phyloP scores from a whole-genome alignment of 2,329 filamentous ascomycete species.

The Fusarium albosuccineum region DNA sequence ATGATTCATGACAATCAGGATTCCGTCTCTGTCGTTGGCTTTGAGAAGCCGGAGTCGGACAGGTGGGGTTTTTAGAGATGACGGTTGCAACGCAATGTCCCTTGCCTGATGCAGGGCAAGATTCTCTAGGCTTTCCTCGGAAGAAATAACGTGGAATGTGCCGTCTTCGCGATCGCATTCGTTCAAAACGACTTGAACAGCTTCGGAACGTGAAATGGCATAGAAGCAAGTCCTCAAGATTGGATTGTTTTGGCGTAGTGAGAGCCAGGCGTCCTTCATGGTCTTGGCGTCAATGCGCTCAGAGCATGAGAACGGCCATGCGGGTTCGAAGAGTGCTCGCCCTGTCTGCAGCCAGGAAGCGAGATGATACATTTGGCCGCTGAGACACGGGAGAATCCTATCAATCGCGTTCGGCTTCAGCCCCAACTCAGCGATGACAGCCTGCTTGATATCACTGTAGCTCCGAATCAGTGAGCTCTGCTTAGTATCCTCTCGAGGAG shows the following conservation, averaged over 20 bases:
- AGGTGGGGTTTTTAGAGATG: constrained; percentile 1
- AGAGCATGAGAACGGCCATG: constrained; percentile 3
- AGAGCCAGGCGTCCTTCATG: not conserved
- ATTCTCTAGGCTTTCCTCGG: not conserved
- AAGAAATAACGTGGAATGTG: constrained; percentile 1
- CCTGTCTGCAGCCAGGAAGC: constrained; percentile 6
- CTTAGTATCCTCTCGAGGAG: not conserved
- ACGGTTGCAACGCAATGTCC: not conserved
- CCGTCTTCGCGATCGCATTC: not conserved
- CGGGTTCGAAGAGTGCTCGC: constrained; percentile 4
- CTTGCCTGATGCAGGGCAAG: constrained; percentile 2
- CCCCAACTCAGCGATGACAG: not conserved
- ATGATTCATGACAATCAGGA: constrained; percentile 7
- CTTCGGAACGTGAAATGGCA: not conserved
- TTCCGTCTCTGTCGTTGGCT: constrained; percentile 2
- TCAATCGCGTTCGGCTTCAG: constrained; percentile 1
- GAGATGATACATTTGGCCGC: constrained; percentile 4
- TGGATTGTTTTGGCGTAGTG: constrained; percentile 1
- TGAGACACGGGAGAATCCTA: constrained; percentile 2
- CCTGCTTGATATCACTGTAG: constrained; percentile 1
- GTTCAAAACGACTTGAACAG: constrained; percentile 2
- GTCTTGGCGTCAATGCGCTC: not conserved
- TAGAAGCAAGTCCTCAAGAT: constrained; percentile 3
- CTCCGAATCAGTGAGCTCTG: not conserved
- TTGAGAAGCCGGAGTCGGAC: constrained; percentile 1